Conservation (phyloP, 164 flowering plant species). For the Nelumbo lutea region DNA sequence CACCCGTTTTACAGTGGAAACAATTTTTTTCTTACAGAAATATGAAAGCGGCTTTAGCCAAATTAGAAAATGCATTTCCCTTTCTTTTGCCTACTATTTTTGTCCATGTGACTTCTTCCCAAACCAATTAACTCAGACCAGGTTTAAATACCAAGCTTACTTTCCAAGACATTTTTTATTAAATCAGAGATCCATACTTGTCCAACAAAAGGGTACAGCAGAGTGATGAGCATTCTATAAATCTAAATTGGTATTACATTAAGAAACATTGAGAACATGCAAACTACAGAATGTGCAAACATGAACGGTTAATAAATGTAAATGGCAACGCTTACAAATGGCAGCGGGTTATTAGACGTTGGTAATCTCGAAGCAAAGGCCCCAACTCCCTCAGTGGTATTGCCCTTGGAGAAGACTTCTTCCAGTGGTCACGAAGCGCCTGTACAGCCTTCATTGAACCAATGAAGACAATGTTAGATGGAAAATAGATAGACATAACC, state of each 20-base stretch:
- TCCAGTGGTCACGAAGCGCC: slow-evolving; percentile 83
- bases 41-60: no score
- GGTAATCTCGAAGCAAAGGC: slow-evolving; percentile 91
- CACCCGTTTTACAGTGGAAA: no score
- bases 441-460: slow-evolving; percentile 27
- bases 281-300: background rate
- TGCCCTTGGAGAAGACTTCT: slow-evolving; percentile 42
- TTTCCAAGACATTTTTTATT: no score
- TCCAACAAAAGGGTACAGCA: no score
- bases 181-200: no score
- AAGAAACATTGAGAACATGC: background rate
- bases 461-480: slow-evolving; percentile 10
- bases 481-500: background rate
- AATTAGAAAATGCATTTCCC: no score
- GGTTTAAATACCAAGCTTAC: no score
- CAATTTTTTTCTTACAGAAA: no score
- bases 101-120: no score
- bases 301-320: background rate
- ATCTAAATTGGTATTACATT: background rate
- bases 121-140: no score
- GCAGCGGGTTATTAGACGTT: slow-evolving; percentile 51
- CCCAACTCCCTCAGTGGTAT: slow-evolving; percentile 73
- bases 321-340: slow-evolving; percentile 49
- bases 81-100: no score
- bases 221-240: background rate